phyloP scores from a whole-genome alignment of 176 grass and related monocot species.

The Oryza officinalis region DNA sequence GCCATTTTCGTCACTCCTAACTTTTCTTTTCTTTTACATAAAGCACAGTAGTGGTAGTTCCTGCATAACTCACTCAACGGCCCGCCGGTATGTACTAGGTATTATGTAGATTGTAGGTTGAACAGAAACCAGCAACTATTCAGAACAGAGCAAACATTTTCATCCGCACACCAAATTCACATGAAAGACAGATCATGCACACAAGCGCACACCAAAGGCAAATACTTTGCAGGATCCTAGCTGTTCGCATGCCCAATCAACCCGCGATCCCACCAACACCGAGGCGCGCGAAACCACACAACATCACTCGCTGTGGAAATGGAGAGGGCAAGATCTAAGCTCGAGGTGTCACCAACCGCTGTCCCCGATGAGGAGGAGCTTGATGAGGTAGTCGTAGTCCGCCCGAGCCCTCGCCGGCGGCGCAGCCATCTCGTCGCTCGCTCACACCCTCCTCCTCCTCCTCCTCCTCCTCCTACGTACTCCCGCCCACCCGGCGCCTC shows the following conservation, averaged over 20 bases:
- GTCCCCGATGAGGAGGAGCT: conserved; percentile 82
- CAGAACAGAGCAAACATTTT: neutral
- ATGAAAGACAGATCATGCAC: neutral
- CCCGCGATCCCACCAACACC: conserved; percentile 21
- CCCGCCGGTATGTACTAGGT: no score
- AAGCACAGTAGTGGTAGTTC: neutral
- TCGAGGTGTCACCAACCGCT: conserved; percentile 66
- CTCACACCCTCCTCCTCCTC: conserved; percentile 34
- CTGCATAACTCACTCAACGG: neutral
- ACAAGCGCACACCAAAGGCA: neutral
- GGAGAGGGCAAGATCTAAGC: conserved; percentile 28
- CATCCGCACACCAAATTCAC: neutral
- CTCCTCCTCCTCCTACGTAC: conserved; percentile 23
- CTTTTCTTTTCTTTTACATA: neutral
- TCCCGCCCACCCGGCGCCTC: conserved; percentile 6
- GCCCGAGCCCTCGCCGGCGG: conserved; percentile 85
- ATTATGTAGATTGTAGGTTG: neutral
- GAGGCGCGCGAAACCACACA: neutral
- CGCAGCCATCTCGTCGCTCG: conserved; percentile 60
- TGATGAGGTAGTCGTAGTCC: conserved; percentile 92
- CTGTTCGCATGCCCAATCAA: neutral
- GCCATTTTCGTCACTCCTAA: neutral
- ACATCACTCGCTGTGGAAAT: neutral
- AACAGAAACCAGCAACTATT: neutral
- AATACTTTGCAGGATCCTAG: conserved; percentile 21